These are phyloP conservation scores for Reticulascus tulasneorum DNA, from an alignment of 2,329 filamentous ascomycete genomes.

Conservation along the genomic window DNA sequence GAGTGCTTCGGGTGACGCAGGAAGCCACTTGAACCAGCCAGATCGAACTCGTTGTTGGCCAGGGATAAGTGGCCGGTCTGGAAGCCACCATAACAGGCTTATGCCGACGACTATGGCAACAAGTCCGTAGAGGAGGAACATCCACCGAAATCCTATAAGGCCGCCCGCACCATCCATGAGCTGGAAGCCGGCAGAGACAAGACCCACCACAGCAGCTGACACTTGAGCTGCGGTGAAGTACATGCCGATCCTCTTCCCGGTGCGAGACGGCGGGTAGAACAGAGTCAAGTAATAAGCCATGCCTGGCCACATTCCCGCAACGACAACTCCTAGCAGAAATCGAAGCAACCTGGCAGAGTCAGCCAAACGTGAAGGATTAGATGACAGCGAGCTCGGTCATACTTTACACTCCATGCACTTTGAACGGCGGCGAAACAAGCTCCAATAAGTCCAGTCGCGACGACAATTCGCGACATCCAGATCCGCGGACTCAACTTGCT, in stretches of 20 bases:
- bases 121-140: slow-evolving; percentile 86
- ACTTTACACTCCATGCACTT: slow-evolving; percentile 81
- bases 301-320: slow-evolving; percentile 91
- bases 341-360: slow-evolving; percentile 58
- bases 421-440: slow-evolving; percentile 78
- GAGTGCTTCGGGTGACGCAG: slow-evolving; percentile 65
- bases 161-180: slow-evolving; percentile 78
- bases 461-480: slow-evolving; percentile 90
- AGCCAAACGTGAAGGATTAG: no score
- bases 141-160: slow-evolving; percentile 82
- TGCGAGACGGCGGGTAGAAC: slow-evolving; percentile 84
- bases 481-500: slow-evolving; percentile 76
- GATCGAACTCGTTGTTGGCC: slow-evolving; percentile 53
- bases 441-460: slow-evolving; percentile 81
- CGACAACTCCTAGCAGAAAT: slow-evolving; percentile 79
- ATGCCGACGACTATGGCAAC: slow-evolving; percentile 70
- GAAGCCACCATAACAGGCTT: slow-evolving; percentile 81
- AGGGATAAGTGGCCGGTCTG: slow-evolving; percentile 73
- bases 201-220: slow-evolving; percentile 81
- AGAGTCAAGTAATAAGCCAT: slow-evolving; percentile 91
- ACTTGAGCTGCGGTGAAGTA: slow-evolving; percentile 89
- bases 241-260: slow-evolving; percentile 81
- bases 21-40: slow-evolving; percentile 61
- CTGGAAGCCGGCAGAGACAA: slow-evolving; percentile 89
- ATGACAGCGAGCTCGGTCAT: slow-evolving; percentile 22